These are phyloP conservation scores for Lentinula sp. DNA, from an alignment of 768 basidiomycete genomes.

Conservation along the genomic window DNA sequence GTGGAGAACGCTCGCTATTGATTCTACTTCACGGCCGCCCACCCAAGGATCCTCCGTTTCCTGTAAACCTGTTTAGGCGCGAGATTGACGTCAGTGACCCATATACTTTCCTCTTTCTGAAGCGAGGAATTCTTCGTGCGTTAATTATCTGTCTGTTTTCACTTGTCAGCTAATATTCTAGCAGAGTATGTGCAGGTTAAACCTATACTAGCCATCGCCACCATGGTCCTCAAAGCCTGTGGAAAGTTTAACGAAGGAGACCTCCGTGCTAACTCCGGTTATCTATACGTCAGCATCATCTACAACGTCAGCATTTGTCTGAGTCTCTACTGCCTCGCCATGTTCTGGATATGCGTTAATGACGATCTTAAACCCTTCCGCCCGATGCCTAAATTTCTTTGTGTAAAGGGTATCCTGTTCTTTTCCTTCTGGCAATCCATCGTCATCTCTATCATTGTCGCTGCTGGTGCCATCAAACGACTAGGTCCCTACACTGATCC, in stretches of 20 bases:
- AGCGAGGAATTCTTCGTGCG: slow-evolving; percentile 90
- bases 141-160: not conserved
- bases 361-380: slow-evolving; percentile 88
- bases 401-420: slow-evolving; percentile 97
- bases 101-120: slow-evolving; percentile 87
- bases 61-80: slow-evolving; percentile 71
- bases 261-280: slow-evolving; percentile 80
- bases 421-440: slow-evolving; percentile 98
- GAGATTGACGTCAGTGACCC: slow-evolving; percentile 96
- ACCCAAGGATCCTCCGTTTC: slow-evolving; percentile 84
- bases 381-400: slow-evolving; percentile 95
- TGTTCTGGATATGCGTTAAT: slow-evolving; percentile 94
- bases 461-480: slow-evolving; percentile 64
- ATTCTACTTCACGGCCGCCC: slow-evolving; percentile 89
- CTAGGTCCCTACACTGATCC: slow-evolving; percentile 85
- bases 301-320: slow-evolving; percentile 81
- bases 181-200: slow-evolving; percentile 97
- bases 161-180: slow-evolving; percentile 3
- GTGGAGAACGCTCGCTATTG: slow-evolving; percentile 89
- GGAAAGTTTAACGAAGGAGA: slow-evolving; percentile 90
- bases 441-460: slow-evolving; percentile 81
- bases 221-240: slow-evolving; percentile 77
- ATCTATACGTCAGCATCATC: slow-evolving; percentile 83
- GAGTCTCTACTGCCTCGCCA: slow-evolving; percentile 83
- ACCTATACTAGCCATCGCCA: slow-evolving; percentile 79